phyloP scores from a whole-genome alignment of 169 alveolate genomes.

The Eimeria falciformis region DNA sequence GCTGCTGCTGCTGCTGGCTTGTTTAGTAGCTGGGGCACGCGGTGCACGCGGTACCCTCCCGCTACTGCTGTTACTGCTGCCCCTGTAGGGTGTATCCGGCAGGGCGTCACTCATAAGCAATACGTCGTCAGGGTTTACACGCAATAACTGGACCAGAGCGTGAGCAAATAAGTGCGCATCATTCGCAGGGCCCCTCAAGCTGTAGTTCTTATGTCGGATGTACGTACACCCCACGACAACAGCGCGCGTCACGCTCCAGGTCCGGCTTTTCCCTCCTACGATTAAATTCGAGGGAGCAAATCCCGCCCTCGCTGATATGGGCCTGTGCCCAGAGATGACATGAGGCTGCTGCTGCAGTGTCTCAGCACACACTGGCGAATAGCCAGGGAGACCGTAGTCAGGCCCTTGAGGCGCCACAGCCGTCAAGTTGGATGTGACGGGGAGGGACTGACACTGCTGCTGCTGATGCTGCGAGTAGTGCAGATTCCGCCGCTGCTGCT shows the following conservation, averaged over 20 bases:
- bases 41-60: slow-evolving; percentile 26
- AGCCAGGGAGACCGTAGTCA: no score
- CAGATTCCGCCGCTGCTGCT: slow-evolving; percentile 61
- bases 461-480: slow-evolving; percentile 53
- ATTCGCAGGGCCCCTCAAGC: slow-evolving; percentile 91
- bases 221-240: slow-evolving; percentile 92
- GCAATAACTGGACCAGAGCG: slow-evolving; percentile 87
- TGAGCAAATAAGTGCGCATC: slow-evolving; percentile 92
- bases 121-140: slow-evolving; percentile 86
- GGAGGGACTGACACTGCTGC: slow-evolving; percentile 36
- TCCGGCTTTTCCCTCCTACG: background rate
- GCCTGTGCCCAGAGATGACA: slow-evolving; percentile 23
- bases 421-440: no score
- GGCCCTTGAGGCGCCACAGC: no score
- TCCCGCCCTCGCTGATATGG: slow-evolving; percentile 13
- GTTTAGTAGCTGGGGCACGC: slow-evolving; percentile 35
- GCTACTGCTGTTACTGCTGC: slow-evolving; percentile 77
- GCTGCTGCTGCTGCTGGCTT: slow-evolving; percentile 38
- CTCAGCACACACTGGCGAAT: no score
- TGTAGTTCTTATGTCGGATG: slow-evolving; percentile 80
- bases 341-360: slow-evolving; percentile 37
- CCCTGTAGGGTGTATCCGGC: slow-evolving; percentile 86
- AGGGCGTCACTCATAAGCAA: slow-evolving; percentile 87
- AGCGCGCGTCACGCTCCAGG: slow-evolving; percentile 83
- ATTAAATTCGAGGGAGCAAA: background rate